Percentiles rank a stretch among this genome's conserved stretches.
Evolutionary conservation across 371 early-diverging fungal genomes (phyloP).

Genomic region (Mucor indicus): DNA sequence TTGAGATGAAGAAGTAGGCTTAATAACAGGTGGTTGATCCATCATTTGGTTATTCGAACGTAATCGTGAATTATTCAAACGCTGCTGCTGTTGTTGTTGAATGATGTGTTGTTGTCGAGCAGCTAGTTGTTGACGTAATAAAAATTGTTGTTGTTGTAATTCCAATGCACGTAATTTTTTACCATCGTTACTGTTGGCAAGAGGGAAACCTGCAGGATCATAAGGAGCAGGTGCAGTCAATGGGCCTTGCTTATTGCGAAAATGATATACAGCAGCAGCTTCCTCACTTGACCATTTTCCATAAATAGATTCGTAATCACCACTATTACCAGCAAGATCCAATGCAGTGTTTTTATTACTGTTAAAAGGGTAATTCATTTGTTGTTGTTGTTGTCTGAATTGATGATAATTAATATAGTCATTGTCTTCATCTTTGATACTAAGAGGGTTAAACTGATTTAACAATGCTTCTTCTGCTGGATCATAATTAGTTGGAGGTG

Average conservation of each 20-base stretch:
- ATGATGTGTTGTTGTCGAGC: slow-evolving; percentile 46
- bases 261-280: slow-evolving; percentile 19
- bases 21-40: neutral
- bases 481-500: slow-evolving; percentile 5
- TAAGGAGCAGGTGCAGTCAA: slow-evolving; percentile 28
- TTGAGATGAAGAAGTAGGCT: neutral
- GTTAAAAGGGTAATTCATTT: slow-evolving; percentile 3
- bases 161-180: slow-evolving; percentile 52
- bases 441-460: slow-evolving; percentile 5
- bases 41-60: slow-evolving; percentile 9
- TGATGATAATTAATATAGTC: slow-evolving; percentile 8
- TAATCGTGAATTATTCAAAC: neutral
- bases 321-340: slow-evolving; percentile 10
- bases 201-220: slow-evolving; percentile 19
- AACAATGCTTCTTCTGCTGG: slow-evolving; percentile 2
- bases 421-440: slow-evolving; percentile 8
- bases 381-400: neutral
- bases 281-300: slow-evolving; percentile 16
- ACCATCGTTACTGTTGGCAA: slow-evolving; percentile 22
- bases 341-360: slow-evolving; percentile 1
- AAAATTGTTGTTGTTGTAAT: slow-evolving; percentile 49
- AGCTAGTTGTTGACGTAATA: slow-evolving; percentile 46
- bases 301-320: slow-evolving; percentile 13
- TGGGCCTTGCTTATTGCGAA: slow-evolving; percentile 26
- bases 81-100: slow-evolving; percentile 31